phyloP scores from a whole-genome alignment of 192 early-diverging fungal species.

The Backusella parvicylindrica region DNA sequence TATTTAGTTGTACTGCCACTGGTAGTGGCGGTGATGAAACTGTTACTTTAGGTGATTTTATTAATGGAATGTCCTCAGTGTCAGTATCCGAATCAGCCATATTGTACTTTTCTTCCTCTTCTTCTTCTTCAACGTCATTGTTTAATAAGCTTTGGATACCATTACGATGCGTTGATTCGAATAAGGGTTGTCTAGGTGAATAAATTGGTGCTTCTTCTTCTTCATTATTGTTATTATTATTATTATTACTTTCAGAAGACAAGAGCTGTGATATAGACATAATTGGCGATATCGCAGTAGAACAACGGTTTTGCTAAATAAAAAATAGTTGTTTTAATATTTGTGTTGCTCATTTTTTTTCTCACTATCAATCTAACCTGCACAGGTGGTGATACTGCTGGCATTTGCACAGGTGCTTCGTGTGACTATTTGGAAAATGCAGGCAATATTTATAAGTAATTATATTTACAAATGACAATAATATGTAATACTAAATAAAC shows the following conservation, averaged over 20 bases:
- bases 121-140: slow-evolving; percentile 1
- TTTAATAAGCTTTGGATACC: slow-evolving; percentile 27
- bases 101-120: neutral
- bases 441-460: neutral
- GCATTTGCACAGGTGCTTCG: neutral
- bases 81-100: slow-evolving; percentile 29
- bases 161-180: slow-evolving; percentile 4
- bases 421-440: neutral
- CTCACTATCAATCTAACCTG: neutral
- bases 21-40: neutral
- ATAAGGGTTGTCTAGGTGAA: neutral
- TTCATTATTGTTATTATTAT: neutral
- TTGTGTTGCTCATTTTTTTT: neutral
- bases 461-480: neutral
- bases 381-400: neutral
- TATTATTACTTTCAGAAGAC: neutral
- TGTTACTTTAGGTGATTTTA: slow-evolving; percentile 1
- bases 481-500: neutral
- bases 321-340: neutral
- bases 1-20: neutral
- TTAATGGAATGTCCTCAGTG: slow-evolving; percentile 19
- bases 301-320: neutral
- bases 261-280: slow-evolving; percentile 16
- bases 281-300: slow-evolving; percentile 7
- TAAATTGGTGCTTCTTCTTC: slow-evolving; percentile 5